A percentile compares a stretch with the other conserved stretches of the same genome.
phyloP scores from a whole-genome alignment of 1,139 yeast genomes.

The Taiozyma onychis region DNA sequence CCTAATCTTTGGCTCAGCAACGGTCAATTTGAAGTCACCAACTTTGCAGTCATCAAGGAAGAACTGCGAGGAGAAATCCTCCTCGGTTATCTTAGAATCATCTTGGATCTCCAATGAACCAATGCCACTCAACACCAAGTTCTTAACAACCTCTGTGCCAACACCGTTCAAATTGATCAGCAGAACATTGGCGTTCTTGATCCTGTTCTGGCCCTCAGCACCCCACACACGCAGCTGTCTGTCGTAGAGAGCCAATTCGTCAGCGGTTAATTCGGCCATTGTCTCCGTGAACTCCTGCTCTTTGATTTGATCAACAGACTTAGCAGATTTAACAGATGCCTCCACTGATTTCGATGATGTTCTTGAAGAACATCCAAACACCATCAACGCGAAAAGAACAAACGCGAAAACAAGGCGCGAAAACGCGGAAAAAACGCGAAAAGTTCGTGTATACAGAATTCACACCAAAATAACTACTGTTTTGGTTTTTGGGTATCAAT shows the following conservation, averaged over 20 bases:
- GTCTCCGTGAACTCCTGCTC: not conserved
- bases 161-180: constrained; percentile 65
- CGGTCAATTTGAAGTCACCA: constrained; percentile 50
- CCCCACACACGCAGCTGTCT: constrained; percentile 98
- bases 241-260: constrained; percentile 89
- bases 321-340: not conserved
- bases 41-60: constrained; percentile 57
- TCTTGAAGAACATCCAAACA: not conserved
- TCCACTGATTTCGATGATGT: not conserved
- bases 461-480: too few species aligned
- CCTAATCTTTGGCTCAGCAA: constrained; percentile 48
- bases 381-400: not conserved
- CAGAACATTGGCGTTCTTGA: constrained; percentile 69
- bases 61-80: constrained; percentile 75
- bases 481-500: too few species aligned
- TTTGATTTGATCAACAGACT: not conserved
- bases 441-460: not conserved
- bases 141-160: constrained; percentile 78
- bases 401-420: too few species aligned
- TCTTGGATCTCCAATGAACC: constrained; percentile 75
- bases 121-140: constrained; percentile 83
- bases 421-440: not conserved
- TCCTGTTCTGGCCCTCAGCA: constrained; percentile 78
- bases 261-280: constrained; percentile 32
- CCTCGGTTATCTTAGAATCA: constrained; percentile 43